Evolutionary conservation across 2,329 filamentous ascomycete genomes (phyloP).

Genomic region (Arthroderma sp.): DNA sequence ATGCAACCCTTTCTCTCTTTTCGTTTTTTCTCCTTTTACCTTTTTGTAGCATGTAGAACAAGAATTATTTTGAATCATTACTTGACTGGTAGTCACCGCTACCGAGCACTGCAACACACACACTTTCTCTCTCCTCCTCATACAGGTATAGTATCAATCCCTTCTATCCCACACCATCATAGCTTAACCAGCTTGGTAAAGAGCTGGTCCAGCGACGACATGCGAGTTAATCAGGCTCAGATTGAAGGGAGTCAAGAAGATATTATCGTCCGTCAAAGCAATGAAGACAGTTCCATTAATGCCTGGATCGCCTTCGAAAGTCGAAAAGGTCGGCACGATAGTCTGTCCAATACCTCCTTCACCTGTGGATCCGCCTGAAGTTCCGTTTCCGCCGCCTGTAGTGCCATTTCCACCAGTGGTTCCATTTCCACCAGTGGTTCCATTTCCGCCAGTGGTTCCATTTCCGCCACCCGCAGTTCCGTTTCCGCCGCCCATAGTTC

Average conservation of each 20-base stretch:
- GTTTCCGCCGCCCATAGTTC: neutral
- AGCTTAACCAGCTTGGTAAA: constrained; percentile 64
- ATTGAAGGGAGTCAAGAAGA: constrained; percentile 65
- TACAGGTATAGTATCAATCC: neutral
- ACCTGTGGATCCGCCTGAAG: neutral
- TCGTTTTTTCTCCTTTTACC: too few relatives aligned
- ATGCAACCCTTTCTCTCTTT: too few relatives aligned
- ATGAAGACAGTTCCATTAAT: constrained; percentile 72
- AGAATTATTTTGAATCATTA: too few relatives aligned
- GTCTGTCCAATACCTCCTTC: constrained; percentile 1
- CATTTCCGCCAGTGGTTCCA: neutral
- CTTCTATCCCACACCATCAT: too few relatives aligned
- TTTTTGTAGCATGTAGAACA: too few relatives aligned
- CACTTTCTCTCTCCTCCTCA: neutral
- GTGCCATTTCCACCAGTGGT: neutral
- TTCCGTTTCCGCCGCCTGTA: neutral
- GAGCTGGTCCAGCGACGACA: constrained; percentile 53
- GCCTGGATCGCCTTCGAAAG: constrained; percentile 53
- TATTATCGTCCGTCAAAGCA: constrained; percentile 55
- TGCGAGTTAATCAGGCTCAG: constrained; percentile 60
- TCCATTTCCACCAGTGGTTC: neutral
- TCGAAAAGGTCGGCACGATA: constrained; percentile 53
- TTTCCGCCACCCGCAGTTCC: neutral
- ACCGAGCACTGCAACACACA: too few relatives aligned
- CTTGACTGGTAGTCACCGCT: too few relatives aligned